These are phyloP conservation scores for Phytophthora idaei DNA, from an alignment of 352 stramenopile genomes.

Conservation along the genomic window DNA sequence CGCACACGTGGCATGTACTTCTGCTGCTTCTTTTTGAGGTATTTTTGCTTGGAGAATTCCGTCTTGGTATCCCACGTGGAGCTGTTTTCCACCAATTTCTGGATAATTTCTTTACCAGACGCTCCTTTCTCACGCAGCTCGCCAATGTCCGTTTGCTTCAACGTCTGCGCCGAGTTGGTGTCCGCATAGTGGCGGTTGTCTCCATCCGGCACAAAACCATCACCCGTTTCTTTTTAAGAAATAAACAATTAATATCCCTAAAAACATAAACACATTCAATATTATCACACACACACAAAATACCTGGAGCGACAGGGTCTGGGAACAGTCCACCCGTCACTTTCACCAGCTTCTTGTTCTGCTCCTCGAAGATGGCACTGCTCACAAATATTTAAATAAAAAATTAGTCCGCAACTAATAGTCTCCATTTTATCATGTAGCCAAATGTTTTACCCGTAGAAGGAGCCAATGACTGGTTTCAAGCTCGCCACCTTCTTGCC, in stretches of 20 bases:
- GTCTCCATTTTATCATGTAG: neutral
- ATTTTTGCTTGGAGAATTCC: conserved; percentile 97
- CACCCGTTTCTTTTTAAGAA: conserved; percentile 63
- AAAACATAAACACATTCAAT: neutral
- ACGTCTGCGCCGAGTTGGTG: conserved; percentile 85
- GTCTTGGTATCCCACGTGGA: conserved; percentile 95
- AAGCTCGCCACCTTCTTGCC: conserved; percentile 80
- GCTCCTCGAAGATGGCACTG: conserved; percentile 83
- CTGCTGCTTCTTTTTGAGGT: conserved; percentile 95
- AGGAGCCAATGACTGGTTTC: conserved; percentile 73
- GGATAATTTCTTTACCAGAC: conserved; percentile 89
- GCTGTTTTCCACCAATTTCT: conserved; percentile 94
- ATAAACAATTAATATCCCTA: neutral
- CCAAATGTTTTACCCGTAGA: conserved; percentile 58
- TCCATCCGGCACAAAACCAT: conserved; percentile 72
- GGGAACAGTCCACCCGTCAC: conserved; percentile 81
- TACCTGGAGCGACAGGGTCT: conserved; percentile 78
- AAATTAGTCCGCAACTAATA: neutral
- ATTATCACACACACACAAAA: too few relatives aligned
- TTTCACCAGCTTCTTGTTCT: conserved; percentile 79
- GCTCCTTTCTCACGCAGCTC: conserved; percentile 73
- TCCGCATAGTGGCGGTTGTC: conserved; percentile 88
- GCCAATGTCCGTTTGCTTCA: conserved; percentile 71
- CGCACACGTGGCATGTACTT: conserved; percentile 91
- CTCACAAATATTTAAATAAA: conserved; percentile 2